phyloP scores from a whole-genome alignment of 257 asterid genomes.

The Nicotiana tomentosiformis region DNA sequence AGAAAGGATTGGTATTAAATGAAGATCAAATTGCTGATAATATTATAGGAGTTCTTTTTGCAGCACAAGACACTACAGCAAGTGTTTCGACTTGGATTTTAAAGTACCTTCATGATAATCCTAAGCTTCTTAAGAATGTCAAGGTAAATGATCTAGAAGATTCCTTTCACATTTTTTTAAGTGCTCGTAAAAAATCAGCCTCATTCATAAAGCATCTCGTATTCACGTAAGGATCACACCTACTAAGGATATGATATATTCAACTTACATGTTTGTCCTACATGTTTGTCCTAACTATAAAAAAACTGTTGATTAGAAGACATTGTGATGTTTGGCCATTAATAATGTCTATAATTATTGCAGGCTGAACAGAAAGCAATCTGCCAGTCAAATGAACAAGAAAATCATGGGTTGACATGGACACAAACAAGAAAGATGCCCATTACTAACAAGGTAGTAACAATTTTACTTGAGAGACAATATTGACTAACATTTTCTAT shows the following conservation, averaged over 20 bases:
- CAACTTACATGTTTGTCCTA: not conserved
- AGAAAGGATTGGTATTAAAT: constrained; percentile 31
- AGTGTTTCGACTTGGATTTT: constrained; percentile 79
- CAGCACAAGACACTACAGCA: constrained; percentile 88
- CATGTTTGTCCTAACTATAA: not conserved
- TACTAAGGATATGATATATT: too few species aligned
- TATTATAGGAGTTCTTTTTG: constrained; percentile 78
- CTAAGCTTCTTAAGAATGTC: constrained; percentile 47
- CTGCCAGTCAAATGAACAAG: constrained; percentile 31
- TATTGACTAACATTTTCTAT: not conserved
- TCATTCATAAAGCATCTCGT: too few species aligned
- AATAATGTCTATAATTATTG: not conserved
- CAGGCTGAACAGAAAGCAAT: constrained; percentile 73
- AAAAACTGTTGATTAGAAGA: not conserved
- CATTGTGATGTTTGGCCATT: not conserved
- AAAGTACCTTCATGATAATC: constrained; percentile 67
- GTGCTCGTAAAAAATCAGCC: too few species aligned
- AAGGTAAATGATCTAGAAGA: constrained; percentile 35
- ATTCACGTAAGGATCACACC: too few species aligned
- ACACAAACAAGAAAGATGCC: constrained; percentile 80
- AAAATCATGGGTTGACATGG: constrained; percentile 54
- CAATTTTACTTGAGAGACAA: not conserved
- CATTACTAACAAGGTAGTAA: constrained; percentile 52
- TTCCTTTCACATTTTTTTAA: not conserved
- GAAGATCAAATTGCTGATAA: constrained; percentile 76